A percentile compares a stretch with the other conserved stretches of the same genome.
Evolutionary conservation across 805 yeast genomes (phyloP).

Genomic region (Torulaspora franciscae): DNA sequence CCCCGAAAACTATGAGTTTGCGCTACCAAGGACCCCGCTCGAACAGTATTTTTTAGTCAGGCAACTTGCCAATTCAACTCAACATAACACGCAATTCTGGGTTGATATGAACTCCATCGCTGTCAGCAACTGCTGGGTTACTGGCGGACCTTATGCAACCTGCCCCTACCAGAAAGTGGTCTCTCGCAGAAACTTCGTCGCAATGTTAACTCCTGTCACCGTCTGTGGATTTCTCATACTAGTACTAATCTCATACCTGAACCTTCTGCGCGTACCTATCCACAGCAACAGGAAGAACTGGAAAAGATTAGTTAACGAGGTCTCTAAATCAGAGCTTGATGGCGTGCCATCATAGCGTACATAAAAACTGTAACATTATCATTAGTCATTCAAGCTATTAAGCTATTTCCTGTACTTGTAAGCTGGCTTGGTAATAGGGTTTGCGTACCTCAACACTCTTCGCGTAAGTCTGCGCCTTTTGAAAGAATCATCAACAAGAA

Average conservation of each 20-base stretch:
- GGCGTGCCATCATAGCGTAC: conserved; percentile 70
- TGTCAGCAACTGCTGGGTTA: conserved; percentile 73
- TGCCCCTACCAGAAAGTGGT: conserved; percentile 72
- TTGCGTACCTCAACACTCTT: conserved; percentile 46
- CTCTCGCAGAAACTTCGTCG: conserved; percentile 51
- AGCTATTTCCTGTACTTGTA: conserved; percentile 9
- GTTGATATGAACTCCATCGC: conserved; percentile 76
- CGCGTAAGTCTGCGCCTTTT: conserved; percentile 56
- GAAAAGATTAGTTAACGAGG: conserved; percentile 51
- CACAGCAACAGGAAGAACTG: conserved; percentile 65
- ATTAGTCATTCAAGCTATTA: neutral
- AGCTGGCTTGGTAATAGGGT: conserved; percentile 36
- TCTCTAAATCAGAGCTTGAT: conserved; percentile 63
- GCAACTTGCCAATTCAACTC: conserved; percentile 13
- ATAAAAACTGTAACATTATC: conserved; percentile 1
- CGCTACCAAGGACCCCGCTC: conserved; percentile 48
- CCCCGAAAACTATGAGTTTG: conserved; percentile 38
- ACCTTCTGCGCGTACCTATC: conserved; percentile 59
- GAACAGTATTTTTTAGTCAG: conserved; percentile 38
- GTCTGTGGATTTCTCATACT: conserved; percentile 52
- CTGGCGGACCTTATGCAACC: conserved; percentile 68
- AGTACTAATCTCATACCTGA: conserved; percentile 48
- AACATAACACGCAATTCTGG: conserved; percentile 44
- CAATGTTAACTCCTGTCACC: conserved; percentile 63
- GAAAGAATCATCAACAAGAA: conserved; percentile 43